These are phyloP conservation scores for Mycocentrospora acerina DNA, from an alignment of 2,329 filamentous ascomycete genomes.

Conservation along the genomic window DNA sequence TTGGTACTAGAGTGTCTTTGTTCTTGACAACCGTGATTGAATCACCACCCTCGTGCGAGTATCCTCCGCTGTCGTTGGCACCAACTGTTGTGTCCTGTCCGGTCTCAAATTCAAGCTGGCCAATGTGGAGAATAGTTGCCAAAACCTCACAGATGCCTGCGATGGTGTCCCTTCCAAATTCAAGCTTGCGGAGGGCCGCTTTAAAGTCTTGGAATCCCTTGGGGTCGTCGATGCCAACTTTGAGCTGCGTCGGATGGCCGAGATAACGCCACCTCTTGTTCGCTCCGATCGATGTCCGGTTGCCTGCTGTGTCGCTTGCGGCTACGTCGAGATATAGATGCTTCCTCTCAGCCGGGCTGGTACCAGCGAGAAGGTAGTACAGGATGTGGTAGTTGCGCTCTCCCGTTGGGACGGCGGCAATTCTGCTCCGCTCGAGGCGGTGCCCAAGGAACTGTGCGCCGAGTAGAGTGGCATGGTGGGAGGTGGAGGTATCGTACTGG, in stretches of 20 bases:
- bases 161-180: slow-evolving; percentile 90
- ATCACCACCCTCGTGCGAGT: slow-evolving; percentile 90
- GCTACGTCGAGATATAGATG: slow-evolving; percentile 70
- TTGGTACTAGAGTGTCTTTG: slow-evolving; percentile 80
- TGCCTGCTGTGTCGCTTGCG: slow-evolving; percentile 52
- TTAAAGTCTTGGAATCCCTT: slow-evolving; percentile 98
- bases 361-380: slow-evolving; percentile 93
- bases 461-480: slow-evolving; percentile 81
- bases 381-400: slow-evolving; percentile 95
- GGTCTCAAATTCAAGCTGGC: slow-evolving; percentile 90
- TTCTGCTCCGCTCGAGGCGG: slow-evolving; percentile 85
- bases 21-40: slow-evolving; percentile 87
- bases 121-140: slow-evolving; percentile 93
- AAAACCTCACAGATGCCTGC: slow-evolving; percentile 96
- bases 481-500: slow-evolving; percentile 89
- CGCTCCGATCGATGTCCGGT: slow-evolving; percentile 56
- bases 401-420: slow-evolving; percentile 88
- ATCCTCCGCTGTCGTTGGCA: slow-evolving; percentile 91
- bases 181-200: slow-evolving; percentile 87
- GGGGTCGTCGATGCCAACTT: slow-evolving; percentile 92
- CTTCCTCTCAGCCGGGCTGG: slow-evolving; percentile 83
- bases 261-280: slow-evolving; percentile 93
- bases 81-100: slow-evolving; percentile 75
- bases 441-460: slow-evolving; percentile 95
- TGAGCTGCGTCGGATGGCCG: slow-evolving; percentile 93